These are phyloP conservation scores for Gomphus sp. DNA, from an alignment of 1,284 basidiomycete species.

Conservation along the genomic window DNA sequence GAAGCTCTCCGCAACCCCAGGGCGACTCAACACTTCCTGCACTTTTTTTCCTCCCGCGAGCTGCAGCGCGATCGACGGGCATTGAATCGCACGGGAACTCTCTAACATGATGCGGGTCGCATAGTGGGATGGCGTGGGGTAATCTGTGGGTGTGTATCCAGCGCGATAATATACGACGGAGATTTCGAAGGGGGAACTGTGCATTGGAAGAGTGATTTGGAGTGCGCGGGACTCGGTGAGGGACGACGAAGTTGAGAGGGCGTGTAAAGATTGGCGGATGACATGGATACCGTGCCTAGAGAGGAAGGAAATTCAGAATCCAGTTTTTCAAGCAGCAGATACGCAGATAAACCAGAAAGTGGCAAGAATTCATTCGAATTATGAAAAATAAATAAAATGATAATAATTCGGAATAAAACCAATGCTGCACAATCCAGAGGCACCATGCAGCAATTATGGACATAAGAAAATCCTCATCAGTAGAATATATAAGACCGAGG, in stretches of 20 bases:
- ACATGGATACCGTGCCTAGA: slow-evolving; percentile 18
- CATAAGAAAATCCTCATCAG: too few species aligned
- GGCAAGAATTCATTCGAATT: too few species aligned
- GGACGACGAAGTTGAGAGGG: slow-evolving; percentile 46
- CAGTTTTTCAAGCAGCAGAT: not conserved
- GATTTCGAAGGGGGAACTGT: slow-evolving; percentile 44
- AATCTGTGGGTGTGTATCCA: slow-evolving; percentile 84
- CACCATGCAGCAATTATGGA: too few species aligned
- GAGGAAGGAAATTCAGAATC: not conserved
- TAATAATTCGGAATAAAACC: too few species aligned
- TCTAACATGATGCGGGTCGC: slow-evolving; percentile 70
- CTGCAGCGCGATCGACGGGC: slow-evolving; percentile 85
- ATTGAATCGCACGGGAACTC: slow-evolving; percentile 81
- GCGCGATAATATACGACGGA: slow-evolving; percentile 84
- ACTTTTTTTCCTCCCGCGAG: slow-evolving; percentile 95
- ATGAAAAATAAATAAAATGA: too few species aligned
- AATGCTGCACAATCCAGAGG: too few species aligned
- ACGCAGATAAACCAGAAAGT: too few species aligned
- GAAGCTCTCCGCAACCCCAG: slow-evolving; percentile 69
- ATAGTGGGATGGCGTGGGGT: slow-evolving; percentile 55
- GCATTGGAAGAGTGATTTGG: slow-evolving; percentile 29
- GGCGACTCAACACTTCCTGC: slow-evolving; percentile 79
- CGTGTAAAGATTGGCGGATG: slow-evolving; percentile 66
- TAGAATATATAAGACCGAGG: too few species aligned
- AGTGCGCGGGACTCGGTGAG: slow-evolving; percentile 36